These are phyloP conservation scores for Melanomma pulvis-pyrius DNA, from an alignment of 495 filamentous ascomycete species.

Conservation along the genomic window DNA sequence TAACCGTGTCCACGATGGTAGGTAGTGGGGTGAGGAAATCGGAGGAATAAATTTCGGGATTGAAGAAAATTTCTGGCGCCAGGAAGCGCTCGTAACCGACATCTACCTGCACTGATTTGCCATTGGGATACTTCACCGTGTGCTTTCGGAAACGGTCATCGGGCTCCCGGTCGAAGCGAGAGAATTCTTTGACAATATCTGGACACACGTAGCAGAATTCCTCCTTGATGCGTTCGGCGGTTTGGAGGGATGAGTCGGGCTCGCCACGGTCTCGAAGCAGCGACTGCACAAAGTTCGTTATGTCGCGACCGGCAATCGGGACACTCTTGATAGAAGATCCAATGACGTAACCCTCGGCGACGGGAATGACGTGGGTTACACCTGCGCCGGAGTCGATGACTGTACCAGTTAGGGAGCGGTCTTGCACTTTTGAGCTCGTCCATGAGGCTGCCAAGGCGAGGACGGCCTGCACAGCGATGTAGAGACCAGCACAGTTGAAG, in stretches of 20 bases:
- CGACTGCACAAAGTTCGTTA: constrained; percentile 97
- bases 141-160: constrained; percentile 83
- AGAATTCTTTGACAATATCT: constrained; percentile 97
- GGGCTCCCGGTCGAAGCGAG: constrained; percentile 87
- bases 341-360: constrained; percentile 98
- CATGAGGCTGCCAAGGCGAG: constrained; percentile 95
- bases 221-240: constrained; percentile 96
- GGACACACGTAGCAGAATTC: constrained; percentile 97
- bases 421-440: constrained; percentile 96
- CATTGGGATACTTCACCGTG: constrained; percentile 82
- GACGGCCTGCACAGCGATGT: constrained; percentile 97
- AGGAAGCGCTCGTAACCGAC: constrained; percentile 98
- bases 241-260: constrained; percentile 94
- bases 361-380: constrained; percentile 98
- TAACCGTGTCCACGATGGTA: constrained; percentile 91
- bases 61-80: constrained; percentile 99
- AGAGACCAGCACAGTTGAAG: constrained; percentile 98
- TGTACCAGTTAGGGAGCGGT: constrained; percentile 95
- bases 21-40: constrained; percentile 96
- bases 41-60: constrained; percentile 97
- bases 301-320: constrained; percentile 93
- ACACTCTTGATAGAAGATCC: constrained; percentile 99
- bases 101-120: constrained; percentile 80
- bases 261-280: constrained; percentile 94
- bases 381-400: constrained; percentile 97